Base-by-base conservation (phyloP, 768 basidiomycete species). In the Austroboletus festivus region DNA sequence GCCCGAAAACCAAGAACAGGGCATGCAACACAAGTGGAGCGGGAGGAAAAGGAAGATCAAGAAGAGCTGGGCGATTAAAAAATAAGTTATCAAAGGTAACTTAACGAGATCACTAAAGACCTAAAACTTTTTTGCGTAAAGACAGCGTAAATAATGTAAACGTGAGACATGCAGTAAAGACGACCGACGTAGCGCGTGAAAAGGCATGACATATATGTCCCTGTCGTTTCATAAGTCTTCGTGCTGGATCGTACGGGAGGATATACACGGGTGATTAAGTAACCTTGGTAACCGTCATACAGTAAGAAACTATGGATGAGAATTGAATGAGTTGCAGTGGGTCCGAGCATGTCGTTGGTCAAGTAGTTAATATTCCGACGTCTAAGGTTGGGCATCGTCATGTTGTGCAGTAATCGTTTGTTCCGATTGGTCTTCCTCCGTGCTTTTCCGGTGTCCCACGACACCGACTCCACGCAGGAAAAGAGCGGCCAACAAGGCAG, bases 401-500 rank as follows among this genome's bases (percentile, higher is more conserved):
- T 56, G 21, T 43, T 51, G 23, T 22, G 50, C 52, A 3, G 44
- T 54, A 5, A 64, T 52, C 0, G 64, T 66, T 46, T 50, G 51
- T 44, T 68, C 66, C 2, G 51, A 62, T 7, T 47, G 43, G 19
- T 59, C 61, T 16, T 33, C 18, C 4, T 37, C 52, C 20, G 2
- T 28, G 20, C 16, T 22, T 47, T 20, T 45, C 20, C 24, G 38
- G 13, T 59, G 60, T 12, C 76, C 76, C 15, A 78, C 66, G 19
- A 75, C 47, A 19, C 76, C 76, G 13, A 71, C 73, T 1, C 64
- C 60, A 2, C 70, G 66, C 26, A 77, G 60, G 63, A 73, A 73
- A 16, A 73, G 12, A 10, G 49, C 56, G 5, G 65, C 68, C 19
- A 76, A 45, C 4, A 73, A 8, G 19, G 65, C 46, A 30, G 60